phyloP scores from a whole-genome alignment of 176 grass and related monocot genomes.

The Oryza meyeriana region DNA sequence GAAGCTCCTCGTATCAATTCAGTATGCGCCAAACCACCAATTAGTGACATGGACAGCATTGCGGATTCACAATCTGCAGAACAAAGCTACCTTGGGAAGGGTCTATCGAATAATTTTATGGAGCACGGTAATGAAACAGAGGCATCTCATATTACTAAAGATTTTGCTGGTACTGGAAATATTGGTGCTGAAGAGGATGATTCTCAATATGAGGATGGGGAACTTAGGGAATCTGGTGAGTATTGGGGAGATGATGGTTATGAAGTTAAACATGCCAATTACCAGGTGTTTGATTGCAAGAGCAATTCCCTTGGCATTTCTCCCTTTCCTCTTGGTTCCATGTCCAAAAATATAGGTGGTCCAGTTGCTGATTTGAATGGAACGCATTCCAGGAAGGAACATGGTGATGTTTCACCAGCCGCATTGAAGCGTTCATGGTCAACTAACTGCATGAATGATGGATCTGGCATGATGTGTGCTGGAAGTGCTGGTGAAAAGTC shows the following conservation, averaged over 20 bases:
- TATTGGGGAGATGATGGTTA: constrained; percentile 58
- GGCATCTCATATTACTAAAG: constrained; percentile 32
- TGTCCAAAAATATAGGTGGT: constrained; percentile 29
- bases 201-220: constrained; percentile 97
- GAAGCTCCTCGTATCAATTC: constrained; percentile 16
- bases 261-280: constrained; percentile 42
- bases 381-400: constrained; percentile 26
- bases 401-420: constrained; percentile 24
- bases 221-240: constrained; percentile 70
- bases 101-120: constrained; percentile 22
- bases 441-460: constrained; percentile 40
- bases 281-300: constrained; percentile 51
- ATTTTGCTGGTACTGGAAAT: constrained; percentile 33
- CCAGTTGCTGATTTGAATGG: constrained; percentile 26
- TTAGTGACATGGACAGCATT: constrained; percentile 16
- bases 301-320: constrained; percentile 10
- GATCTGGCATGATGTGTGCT: constrained; percentile 19
- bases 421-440: constrained; percentile 35
- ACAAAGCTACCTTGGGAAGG: constrained; percentile 28
- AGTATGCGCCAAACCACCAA: constrained; percentile 26
- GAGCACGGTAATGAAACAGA: constrained; percentile 35
- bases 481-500: constrained; percentile 14
- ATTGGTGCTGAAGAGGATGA: constrained; percentile 72
- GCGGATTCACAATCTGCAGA: constrained; percentile 31
- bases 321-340: constrained; percentile 27